Evolutionary conservation across 2,329 filamentous ascomycete species (phyloP).

Genomic region (Aspergillus costaricaensis): DNA sequence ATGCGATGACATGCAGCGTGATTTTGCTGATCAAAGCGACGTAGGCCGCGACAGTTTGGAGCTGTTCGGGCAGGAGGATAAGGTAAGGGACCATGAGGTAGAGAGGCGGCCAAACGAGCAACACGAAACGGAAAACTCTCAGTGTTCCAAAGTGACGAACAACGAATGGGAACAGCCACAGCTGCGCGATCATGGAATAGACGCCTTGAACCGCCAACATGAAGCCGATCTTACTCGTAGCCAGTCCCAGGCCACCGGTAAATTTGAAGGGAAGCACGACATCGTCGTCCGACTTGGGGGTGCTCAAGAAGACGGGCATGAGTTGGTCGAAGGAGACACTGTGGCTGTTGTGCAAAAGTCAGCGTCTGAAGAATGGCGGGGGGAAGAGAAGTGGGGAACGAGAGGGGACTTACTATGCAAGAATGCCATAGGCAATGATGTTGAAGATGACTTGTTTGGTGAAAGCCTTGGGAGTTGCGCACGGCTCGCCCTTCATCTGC

Average conservation of each 20-base stretch:
- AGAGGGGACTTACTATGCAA: slow-evolving; percentile 77
- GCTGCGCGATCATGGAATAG: slow-evolving; percentile 84
- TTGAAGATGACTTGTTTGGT: slow-evolving; percentile 82
- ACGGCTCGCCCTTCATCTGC: slow-evolving; percentile 44
- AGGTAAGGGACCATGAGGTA: slow-evolving; percentile 89
- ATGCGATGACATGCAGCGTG: slow-evolving; percentile 85
- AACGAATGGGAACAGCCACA: slow-evolving; percentile 79
- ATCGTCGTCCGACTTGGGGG: slow-evolving; percentile 54
- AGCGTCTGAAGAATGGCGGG: slow-evolving; percentile 24
- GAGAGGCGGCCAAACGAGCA: slow-evolving; percentile 80
- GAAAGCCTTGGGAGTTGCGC: slow-evolving; percentile 64
- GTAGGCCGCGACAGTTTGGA: slow-evolving; percentile 76
- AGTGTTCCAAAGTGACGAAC: slow-evolving; percentile 75
- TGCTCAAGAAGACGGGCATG: slow-evolving; percentile 87
- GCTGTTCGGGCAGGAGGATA: slow-evolving; percentile 71
- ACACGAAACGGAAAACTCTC: slow-evolving; percentile 77
- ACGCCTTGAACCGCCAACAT: slow-evolving; percentile 86
- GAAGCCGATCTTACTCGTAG: slow-evolving; percentile 80
- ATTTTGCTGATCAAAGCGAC: slow-evolving; percentile 85
- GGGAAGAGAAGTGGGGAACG: background rate
- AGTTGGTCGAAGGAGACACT: slow-evolving; percentile 96
- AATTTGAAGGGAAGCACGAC: slow-evolving; percentile 80
- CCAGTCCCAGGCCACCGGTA: slow-evolving; percentile 78
- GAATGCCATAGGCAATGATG: slow-evolving; percentile 85
- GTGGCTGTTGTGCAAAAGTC: slow-evolving; percentile 61